Evolutionary conservation across 345 rosid species (phyloP).

Genomic region (Eucalyptus decipiens): DNA sequence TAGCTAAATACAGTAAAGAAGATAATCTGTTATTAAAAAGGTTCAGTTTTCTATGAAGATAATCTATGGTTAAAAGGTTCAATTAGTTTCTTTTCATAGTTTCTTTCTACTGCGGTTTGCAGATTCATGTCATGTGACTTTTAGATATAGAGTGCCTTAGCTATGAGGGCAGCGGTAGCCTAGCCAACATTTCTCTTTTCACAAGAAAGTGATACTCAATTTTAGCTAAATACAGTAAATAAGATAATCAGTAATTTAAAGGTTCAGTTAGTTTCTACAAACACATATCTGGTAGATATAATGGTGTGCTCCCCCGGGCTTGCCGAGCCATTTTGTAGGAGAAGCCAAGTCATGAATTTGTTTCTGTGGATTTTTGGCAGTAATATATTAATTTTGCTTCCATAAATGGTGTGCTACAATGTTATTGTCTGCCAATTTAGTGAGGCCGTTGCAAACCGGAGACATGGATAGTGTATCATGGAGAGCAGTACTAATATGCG

Average conservation of each 20-base stretch:
- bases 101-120: no score
- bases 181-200: no score
- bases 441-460: neutral
- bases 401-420: neutral
- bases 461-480: neutral
- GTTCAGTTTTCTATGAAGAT: no score
- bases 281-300: neutral
- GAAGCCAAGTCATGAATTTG: neutral
- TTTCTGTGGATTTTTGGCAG: neutral
- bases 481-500: no score
- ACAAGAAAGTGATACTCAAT: no score
- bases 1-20: neutral
- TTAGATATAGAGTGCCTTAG: no score
- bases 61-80: no score
- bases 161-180: no score
- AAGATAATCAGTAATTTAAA: no score
- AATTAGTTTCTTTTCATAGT: no score
- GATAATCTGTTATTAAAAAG: neutral
- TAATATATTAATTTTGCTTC: neutral
- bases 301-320: neutral
- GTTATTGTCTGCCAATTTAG: neutral
- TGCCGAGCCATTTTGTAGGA: neutral
- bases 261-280: neutral
- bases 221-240: no score
- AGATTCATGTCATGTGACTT: no score